Evolutionary conservation across 2,329 filamentous ascomycete species (phyloP).

Genomic region (Davidsoniella virescens): DNA sequence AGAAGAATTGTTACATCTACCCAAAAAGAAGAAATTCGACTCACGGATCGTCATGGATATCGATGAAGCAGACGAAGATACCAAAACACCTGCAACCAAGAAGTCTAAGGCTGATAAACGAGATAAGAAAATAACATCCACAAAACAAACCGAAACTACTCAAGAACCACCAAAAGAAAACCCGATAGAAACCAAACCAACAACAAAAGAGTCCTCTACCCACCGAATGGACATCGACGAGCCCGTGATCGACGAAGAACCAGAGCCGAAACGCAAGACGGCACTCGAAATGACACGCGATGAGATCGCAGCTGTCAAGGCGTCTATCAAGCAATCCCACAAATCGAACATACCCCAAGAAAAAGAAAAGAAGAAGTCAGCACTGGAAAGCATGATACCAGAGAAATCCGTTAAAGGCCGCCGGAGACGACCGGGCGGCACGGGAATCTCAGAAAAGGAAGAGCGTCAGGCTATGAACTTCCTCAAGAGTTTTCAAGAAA

Average conservation of each 20-base stretch:
- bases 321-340: conserved; percentile 55
- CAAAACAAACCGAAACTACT: neutral
- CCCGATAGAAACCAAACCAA: neutral
- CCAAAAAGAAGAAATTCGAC: conserved; percentile 68
- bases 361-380: conserved; percentile 46
- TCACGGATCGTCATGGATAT: conserved; percentile 51
- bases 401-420: conserved; percentile 52
- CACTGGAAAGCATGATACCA: conserved; percentile 59
- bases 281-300: conserved; percentile 57
- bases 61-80: conserved; percentile 19
- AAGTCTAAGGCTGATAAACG: neutral
- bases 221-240: conserved; percentile 4
- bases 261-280: conserved; percentile 17
- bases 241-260: conserved; percentile 9
- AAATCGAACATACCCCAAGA: conserved; percentile 25
- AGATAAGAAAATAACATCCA: neutral
- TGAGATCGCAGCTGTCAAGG: conserved; percentile 65
- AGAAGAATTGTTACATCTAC: conserved; percentile 31
- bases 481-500: conserved; percentile 8
- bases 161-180: neutral
- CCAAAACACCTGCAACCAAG: conserved; percentile 11
- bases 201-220: no score
- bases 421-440: conserved; percentile 40
- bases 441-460: conserved; percentile 29
- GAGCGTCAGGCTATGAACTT: conserved; percentile 17